phyloP scores from a whole-genome alignment of 805 yeast species.

The Candida insectorum region DNA sequence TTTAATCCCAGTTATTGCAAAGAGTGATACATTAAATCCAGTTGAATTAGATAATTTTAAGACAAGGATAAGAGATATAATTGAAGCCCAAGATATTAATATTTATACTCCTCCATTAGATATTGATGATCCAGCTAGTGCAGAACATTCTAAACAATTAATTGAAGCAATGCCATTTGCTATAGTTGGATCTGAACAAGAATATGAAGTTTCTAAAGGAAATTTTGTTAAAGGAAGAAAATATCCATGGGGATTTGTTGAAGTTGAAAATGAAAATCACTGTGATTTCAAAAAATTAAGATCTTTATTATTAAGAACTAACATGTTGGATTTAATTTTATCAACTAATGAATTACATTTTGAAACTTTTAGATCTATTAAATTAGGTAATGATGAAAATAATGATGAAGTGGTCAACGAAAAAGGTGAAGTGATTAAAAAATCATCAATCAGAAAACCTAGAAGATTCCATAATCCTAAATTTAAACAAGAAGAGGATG shows the following conservation, averaged over 20 bases:
- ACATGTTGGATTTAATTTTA: slow-evolving; percentile 76
- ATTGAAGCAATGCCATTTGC: slow-evolving; percentile 88
- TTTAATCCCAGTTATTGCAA: slow-evolving; percentile 85
- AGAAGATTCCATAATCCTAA: slow-evolving; percentile 75
- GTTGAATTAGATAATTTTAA: slow-evolving; percentile 68
- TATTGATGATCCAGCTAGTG: slow-evolving; percentile 66
- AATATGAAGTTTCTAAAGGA: slow-evolving; percentile 62
- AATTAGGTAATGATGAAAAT: slow-evolving; percentile 47
- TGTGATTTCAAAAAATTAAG: slow-evolving; percentile 84
- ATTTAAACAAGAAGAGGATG: slow-evolving; percentile 94
- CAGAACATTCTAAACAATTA: slow-evolving; percentile 76
- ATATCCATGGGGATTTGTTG: slow-evolving; percentile 90
- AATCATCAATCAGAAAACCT: slow-evolving; percentile 40
- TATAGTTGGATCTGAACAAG: slow-evolving; percentile 72
- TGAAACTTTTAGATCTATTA: slow-evolving; percentile 71
- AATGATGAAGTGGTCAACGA: slow-evolving; percentile 29
- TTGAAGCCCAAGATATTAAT: slow-evolving; percentile 78
- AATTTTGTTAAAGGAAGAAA: slow-evolving; percentile 70
- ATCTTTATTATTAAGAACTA: slow-evolving; percentile 73
- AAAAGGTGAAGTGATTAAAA: slow-evolving; percentile 29
- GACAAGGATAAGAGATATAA: slow-evolving; percentile 72
- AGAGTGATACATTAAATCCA: slow-evolving; percentile 79
- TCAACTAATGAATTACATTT: slow-evolving; percentile 81
- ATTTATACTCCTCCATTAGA: slow-evolving; percentile 85
- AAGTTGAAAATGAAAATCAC: slow-evolving; percentile 81